Base-by-base conservation (phyloP, 352 stramenopile species). In the Saprolegnia diclina region DNA sequence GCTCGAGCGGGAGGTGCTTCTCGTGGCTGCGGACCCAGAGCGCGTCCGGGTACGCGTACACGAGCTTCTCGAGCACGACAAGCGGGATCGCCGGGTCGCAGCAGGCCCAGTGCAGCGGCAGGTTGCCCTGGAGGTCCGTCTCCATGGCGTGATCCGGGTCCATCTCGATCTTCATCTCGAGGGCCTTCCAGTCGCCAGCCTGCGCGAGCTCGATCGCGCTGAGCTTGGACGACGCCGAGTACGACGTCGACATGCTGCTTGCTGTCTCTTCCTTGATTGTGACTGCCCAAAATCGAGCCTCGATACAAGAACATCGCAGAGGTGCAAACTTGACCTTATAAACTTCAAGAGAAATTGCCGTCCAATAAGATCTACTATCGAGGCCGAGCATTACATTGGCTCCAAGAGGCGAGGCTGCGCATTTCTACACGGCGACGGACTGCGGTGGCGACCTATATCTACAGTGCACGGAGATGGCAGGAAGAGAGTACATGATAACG, bases 91-190 rank as follows among this genome's bases (percentile, higher is more conserved):
- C 10, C 4, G 62, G 62, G 29, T 57, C 29, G 10, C n/a, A 29
- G n/a, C 62, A 68, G n/a, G 62, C 62, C 50, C 26, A 68, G 29
- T 68, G 62, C 32, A 68, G 50, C 10, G 62, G 62, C 9, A 68
- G 16, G 29, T 68, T 68, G 19, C 62, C 62, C 14, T 16, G 21
- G 16, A n/a, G 14, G 50, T 68, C 62, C 10, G 3, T 22, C 3
- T 68, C 62, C 9, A n/a, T 29, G 18, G 50, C 62, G 59, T 45
- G 38, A 6, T 53, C 13, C 14, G 16, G 19, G n/a, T 68, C 37
- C 32, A 21, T 46, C 26, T 68, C 62, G 21, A 68, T 13, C 26
- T 48, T 56, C n/a, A 42, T 29, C 32, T 68, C 32, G 18, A 68
- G 50, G 18, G 9, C 26, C 11, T 42, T 57, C 62, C 62, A 68